A percentile compares a stretch with the other conserved stretches of the same genome.
Evolutionary conservation across 1,139 yeast species (phyloP).

Genomic region (Zygoascus sp.): DNA sequence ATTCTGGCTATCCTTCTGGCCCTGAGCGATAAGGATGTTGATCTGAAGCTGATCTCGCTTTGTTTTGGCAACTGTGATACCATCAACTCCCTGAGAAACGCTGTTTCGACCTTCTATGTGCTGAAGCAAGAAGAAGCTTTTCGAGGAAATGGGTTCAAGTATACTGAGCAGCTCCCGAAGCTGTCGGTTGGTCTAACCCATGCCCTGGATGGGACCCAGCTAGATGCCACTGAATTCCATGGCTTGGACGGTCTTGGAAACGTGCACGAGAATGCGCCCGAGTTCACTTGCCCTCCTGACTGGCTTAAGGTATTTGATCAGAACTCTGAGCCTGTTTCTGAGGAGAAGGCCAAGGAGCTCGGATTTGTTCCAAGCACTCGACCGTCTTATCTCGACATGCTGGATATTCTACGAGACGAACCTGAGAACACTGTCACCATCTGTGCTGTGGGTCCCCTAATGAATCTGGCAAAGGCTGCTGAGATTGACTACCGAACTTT

Average conservation of each 20-base stretch:
- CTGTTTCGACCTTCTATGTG: conserved; percentile 36
- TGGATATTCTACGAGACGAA: conserved; percentile 34
- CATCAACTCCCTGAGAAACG: conserved; percentile 35
- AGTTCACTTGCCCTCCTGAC: conserved; percentile 33
- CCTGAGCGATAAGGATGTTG: conserved; percentile 31
- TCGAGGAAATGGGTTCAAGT: conserved; percentile 25
- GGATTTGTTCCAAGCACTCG: conserved; percentile 32
- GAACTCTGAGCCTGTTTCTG: conserved; percentile 11
- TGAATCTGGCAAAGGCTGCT: conserved; percentile 41
- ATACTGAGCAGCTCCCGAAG: conserved; percentile 31
- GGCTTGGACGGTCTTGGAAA: conserved; percentile 42
- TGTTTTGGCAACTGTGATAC: conserved; percentile 41
- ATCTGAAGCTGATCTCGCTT: conserved; percentile 37
- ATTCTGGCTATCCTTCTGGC: conserved; percentile 39
- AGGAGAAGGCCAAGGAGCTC: conserved; percentile 15
- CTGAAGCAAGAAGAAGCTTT: conserved; percentile 30
- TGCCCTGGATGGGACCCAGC: conserved; percentile 32
- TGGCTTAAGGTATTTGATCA: conserved; percentile 29
- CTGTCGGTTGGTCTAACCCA: conserved; percentile 36
- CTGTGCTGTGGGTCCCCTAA: conserved; percentile 41
- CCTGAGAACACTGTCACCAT: conserved; percentile 37
- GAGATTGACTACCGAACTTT: conserved; percentile 36
- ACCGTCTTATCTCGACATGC: conserved; percentile 36
- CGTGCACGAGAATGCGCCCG: conserved; percentile 35
- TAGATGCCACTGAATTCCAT: conserved; percentile 41